These are phyloP conservation scores for Penicillium bialowiezense DNA, from an alignment of 495 filamentous ascomycete genomes.

Conservation along the genomic window DNA sequence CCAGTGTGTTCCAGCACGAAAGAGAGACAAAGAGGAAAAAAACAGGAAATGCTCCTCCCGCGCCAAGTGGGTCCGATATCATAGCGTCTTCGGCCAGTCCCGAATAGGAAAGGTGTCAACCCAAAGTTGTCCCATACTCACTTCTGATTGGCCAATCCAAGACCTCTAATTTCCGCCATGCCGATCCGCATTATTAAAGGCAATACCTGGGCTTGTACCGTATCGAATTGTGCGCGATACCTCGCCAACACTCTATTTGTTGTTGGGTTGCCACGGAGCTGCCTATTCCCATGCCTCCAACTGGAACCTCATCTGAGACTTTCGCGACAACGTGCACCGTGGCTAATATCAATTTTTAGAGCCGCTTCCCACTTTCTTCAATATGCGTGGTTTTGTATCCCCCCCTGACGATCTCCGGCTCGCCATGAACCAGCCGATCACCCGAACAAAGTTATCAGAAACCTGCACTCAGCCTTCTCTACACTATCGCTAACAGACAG, in stretches of 20 bases:
- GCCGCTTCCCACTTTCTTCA: too few relatives aligned
- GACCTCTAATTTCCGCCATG: conserved; percentile 25
- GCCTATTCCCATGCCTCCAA: too few relatives aligned
- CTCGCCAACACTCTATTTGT: background rate
- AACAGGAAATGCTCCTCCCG: conserved; percentile 13
- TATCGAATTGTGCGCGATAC: background rate
- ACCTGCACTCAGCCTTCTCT: background rate
- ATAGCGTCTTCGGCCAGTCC: conserved; percentile 10
- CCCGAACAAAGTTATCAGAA: conserved; percentile 1
- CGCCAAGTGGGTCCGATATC: conserved; percentile 18
- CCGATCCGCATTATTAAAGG: conserved; percentile 17
- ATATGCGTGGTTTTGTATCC: too few relatives aligned
- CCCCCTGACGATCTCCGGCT: conserved; percentile 9
- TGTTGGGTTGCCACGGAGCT: background rate
- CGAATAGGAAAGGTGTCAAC: conserved; percentile 12
- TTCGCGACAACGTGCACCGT: too few relatives aligned
- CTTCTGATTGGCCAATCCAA: conserved; percentile 4
- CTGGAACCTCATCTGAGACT: too few relatives aligned
- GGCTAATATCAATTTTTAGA: too few relatives aligned
- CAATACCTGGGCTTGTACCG: too few relatives aligned
- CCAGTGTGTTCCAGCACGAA: background rate
- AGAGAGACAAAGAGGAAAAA: conserved; percentile 1
- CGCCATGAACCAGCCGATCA: conserved; percentile 4
- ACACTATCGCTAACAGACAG: background rate
- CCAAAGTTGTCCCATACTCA: background rate